phyloP scores from a whole-genome alignment of 2,329 filamentous ascomycete species.

The Rutstroemia sp. region DNA sequence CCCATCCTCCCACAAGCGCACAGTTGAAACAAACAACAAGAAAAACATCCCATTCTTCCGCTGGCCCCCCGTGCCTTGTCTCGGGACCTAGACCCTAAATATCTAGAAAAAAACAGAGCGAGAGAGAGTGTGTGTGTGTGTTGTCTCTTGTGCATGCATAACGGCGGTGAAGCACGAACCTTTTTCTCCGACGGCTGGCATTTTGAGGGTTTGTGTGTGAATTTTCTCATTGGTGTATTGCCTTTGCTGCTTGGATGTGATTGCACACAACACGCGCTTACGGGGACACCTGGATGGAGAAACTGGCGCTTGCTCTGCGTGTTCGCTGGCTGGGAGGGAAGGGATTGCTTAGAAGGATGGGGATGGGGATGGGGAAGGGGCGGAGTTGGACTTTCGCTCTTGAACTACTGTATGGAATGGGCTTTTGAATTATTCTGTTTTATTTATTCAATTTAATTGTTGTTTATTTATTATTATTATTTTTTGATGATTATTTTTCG shows the following conservation, averaged over 20 bases:
- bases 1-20: too few species aligned
- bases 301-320: neutral
- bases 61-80: too few species aligned
- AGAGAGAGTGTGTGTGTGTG: neutral
- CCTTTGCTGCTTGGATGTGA: neutral
- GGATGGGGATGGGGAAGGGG: neutral
- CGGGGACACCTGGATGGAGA: neutral
- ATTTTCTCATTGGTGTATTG: neutral
- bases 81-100: too few species aligned
- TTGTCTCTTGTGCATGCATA: slow-evolving; percentile 14
- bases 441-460: neutral
- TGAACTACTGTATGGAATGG: too few species aligned
- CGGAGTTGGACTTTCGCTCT: too few species aligned
- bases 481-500: neutral
- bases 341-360: neutral
- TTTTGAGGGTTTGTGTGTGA: neutral
- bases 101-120: too few species aligned
- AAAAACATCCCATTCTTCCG: too few species aligned
- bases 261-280: neutral
- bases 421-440: too few species aligned
- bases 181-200: neutral
- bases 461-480: neutral
- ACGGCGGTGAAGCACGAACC: slow-evolving; percentile 12
- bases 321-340: neutral
- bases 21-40: too few species aligned